A percentile compares a stretch with the other conserved stretches of the same genome.
These are phyloP conservation scores for Hanseniaspora hatyaiensis DNA, from an alignment of 805 yeast genomes.

Conservation along the genomic window DNA sequence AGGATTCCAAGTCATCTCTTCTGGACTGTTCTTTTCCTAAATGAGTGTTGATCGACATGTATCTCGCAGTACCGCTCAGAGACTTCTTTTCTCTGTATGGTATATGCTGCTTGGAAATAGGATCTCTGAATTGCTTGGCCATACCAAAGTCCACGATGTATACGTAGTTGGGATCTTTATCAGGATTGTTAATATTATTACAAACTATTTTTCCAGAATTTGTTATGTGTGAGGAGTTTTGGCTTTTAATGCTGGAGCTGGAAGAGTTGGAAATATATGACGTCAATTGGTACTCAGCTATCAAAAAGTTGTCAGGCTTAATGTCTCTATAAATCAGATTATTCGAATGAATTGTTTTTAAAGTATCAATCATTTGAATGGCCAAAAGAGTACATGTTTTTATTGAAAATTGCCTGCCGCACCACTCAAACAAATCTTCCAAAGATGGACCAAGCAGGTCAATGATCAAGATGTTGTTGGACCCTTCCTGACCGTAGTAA, in stretches of 20 bases:
- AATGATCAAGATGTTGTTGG: conserved; percentile 64
- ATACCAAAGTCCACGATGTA: conserved; percentile 75
- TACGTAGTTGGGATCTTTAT: conserved; percentile 52
- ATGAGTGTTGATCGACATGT: conserved; percentile 83
- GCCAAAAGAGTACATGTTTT: conserved; percentile 67
- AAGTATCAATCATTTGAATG: conserved; percentile 62
- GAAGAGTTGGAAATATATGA: conserved; percentile 18
- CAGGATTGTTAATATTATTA: conserved; percentile 42
- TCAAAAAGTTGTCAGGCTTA: conserved; percentile 71
- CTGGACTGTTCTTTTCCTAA: conserved; percentile 73
- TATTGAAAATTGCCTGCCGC: conserved; percentile 61
- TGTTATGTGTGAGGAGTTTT: neutral
- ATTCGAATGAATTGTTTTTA: conserved; percentile 63
- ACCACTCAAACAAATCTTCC: conserved; percentile 80
- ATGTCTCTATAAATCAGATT: conserved; percentile 71
- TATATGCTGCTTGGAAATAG: conserved; percentile 66
- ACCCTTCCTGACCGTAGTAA: conserved; percentile 76
- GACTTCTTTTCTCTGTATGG: conserved; percentile 75
- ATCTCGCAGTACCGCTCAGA: conserved; percentile 73
- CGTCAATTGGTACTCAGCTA: conserved; percentile 30
- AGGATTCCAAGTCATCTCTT: conserved; percentile 69
- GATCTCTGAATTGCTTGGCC: conserved; percentile 78
- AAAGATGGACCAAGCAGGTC: conserved; percentile 70
- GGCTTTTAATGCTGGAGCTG: neutral
- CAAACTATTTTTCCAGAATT: conserved; percentile 4